Evolutionary conservation across 441 rosid species (phyloP).

Genomic region (Cnidoscolus chayamansa): DNA sequence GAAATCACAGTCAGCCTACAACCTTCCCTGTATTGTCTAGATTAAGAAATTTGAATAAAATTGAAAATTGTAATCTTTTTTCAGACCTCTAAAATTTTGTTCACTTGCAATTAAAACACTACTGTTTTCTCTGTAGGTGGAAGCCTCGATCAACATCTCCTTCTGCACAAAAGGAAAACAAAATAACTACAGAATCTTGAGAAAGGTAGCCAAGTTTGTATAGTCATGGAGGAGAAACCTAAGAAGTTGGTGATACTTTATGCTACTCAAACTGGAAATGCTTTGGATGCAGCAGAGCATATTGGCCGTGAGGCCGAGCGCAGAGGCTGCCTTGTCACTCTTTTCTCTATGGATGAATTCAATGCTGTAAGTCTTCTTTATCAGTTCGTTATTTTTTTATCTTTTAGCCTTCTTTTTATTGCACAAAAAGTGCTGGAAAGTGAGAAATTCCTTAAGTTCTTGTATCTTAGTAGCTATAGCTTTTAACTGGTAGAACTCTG

Average conservation of each 20-base stretch:
- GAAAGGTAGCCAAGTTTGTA: too few species aligned
- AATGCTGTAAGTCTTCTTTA: conserved; percentile 42
- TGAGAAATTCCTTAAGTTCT: background rate
- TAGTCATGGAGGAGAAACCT: conserved; percentile 33
- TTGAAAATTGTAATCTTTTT: too few species aligned
- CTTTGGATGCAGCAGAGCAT: conserved; percentile 80
- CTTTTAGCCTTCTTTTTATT: background rate
- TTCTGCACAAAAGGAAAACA: too few species aligned
- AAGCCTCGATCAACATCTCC: too few species aligned
- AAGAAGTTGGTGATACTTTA: conserved; percentile 51
- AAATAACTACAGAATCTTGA: too few species aligned
- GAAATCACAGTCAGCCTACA: too few species aligned
- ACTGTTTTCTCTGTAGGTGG: too few species aligned
- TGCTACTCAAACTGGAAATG: conserved; percentile 84
- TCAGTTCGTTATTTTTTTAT: background rate
- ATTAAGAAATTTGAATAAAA: too few species aligned
- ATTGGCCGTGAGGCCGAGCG: conserved; percentile 73
- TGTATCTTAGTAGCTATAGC: background rate
- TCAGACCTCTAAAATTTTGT: too few species aligned
- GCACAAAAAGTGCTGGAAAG: background rate
- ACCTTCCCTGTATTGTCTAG: too few species aligned
- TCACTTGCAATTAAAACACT: too few species aligned
- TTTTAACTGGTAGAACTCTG: background rate
- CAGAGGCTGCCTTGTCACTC: conserved; percentile 50
- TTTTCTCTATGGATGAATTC: conserved; percentile 58